Evolutionary conservation across 441 rosid species (phyloP).

Genomic region (Corymbia citriodora): DNA sequence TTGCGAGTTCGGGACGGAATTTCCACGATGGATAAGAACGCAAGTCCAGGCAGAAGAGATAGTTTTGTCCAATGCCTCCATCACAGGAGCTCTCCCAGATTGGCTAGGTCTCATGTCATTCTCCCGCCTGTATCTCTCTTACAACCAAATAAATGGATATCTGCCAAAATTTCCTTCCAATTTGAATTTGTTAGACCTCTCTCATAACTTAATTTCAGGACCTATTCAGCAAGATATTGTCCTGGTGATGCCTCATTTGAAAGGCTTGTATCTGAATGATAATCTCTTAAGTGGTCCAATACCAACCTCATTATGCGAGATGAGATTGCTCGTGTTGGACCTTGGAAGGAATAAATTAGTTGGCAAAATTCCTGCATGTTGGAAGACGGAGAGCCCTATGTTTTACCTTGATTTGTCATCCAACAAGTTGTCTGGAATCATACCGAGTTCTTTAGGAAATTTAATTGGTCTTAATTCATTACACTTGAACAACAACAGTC

Average conservation of each 20-base stretch:
- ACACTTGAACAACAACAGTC: not conserved
- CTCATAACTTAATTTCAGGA: not conserved
- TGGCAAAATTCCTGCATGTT: not conserved
- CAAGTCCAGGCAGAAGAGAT: accelerated
- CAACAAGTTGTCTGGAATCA: not conserved
- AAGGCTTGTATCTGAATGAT: not conserved
- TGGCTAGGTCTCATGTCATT: not conserved
- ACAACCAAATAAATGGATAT: not conserved
- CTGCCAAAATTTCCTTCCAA: accelerated
- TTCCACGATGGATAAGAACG: not conserved
- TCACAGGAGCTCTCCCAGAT: not conserved
- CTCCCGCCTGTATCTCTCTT: accelerated
- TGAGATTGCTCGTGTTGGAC: accelerated
- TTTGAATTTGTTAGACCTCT: accelerated
- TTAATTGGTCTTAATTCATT: accelerated
- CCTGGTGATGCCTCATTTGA: accelerated
- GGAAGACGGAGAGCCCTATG: accelerated
- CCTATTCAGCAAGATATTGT: not conserved
- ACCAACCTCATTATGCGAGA: not conserved
- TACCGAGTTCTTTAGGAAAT: not conserved
- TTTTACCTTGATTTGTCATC: not conserved
- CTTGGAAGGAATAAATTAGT: not conserved
- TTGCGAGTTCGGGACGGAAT: not conserved
- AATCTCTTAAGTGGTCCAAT: not conserved
- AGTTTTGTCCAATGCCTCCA: not conserved